Base-by-base conservation (phyloP, 352 stramenopile species). In the Peronosclerospora sorghi region DNA sequence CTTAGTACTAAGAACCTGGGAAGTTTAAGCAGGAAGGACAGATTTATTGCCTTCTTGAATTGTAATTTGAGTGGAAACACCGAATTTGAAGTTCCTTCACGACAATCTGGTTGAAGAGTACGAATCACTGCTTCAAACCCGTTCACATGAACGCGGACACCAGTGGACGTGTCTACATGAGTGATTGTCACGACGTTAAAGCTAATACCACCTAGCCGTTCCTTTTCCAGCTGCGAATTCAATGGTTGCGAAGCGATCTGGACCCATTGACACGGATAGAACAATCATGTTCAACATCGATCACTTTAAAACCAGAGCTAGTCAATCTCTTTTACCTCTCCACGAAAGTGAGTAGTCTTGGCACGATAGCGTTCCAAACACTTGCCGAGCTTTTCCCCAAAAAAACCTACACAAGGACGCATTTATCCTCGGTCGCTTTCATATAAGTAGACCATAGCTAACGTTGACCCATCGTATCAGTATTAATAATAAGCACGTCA, bases 121-220 rank as follows among this genome's bases (percentile, higher is more conserved):
- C 74, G 74, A 37, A 87, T 70, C 1, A 58, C 45, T 1, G 62
- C 62, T 18, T 72, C 63, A 44, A 83, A 69, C 32, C 69, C 56
- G 53, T 84, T 62, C 40, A 84, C 68, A 21, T 73, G 55, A 20
- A 70, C 62, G 17, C 75, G 60, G 24, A 87, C 74, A 43, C 74
- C 74, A 12, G 74, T 87, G 8, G 74, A 87, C 41, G 74, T 87
- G 49, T 87, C 74, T 15, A 87, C 74, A 28, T 87, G 74, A 9
- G 74, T 87, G 55, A 87, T 83, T 2, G 72, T 85, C 32, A 85
- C 65, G 15, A 83, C 27, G 39, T 84, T 83, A 50, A 78, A 87
- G 29, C 40, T 46, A 18, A 57, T 61, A n/a, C 43, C 67, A 20
- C 44, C 60, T 34, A 59, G 43, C 6, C 85, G 53, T 14, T 27